Evolutionary conservation across 2,329 filamentous ascomycete species (phyloP).

Genomic region (Paracoccidioides brasiliensis): DNA sequence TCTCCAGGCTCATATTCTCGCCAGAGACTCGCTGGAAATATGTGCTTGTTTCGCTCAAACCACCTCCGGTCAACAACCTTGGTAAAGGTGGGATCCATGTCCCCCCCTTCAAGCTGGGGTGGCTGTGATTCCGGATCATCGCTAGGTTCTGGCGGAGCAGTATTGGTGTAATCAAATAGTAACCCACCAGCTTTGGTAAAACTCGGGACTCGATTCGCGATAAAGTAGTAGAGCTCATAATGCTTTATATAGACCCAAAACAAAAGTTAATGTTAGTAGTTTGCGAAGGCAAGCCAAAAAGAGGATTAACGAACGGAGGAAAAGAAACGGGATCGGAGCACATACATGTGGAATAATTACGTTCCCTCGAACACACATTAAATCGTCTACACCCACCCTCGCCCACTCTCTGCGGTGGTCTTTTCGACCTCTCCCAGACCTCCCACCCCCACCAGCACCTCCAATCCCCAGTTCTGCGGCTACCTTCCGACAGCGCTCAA

Average conservation of each 20-base stretch:
- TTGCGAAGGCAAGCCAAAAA: constrained; percentile 6
- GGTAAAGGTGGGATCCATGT: constrained; percentile 66
- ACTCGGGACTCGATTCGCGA: constrained; percentile 58
- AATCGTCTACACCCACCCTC: constrained; percentile 81
- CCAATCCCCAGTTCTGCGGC: constrained; percentile 71
- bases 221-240: constrained; percentile 94
- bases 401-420: constrained; percentile 73
- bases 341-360: constrained; percentile 89
- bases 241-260: constrained; percentile 45
- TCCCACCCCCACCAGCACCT: constrained; percentile 37
- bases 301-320: not conserved
- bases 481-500: constrained; percentile 83
- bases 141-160: constrained; percentile 20
- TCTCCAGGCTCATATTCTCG: constrained; percentile 85
- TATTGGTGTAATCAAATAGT: constrained; percentile 62
- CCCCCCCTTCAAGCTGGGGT: constrained; percentile 55
- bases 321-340: constrained; percentile 14
- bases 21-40: constrained; percentile 93
- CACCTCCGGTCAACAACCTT: constrained; percentile 93
- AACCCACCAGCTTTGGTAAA: constrained; percentile 59
- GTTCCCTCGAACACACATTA: constrained; percentile 82
- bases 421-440: constrained; percentile 30
- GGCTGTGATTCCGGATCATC: constrained; percentile 36
- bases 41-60: constrained; percentile 98
- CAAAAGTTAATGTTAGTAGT: no score